Base-by-base conservation (phyloP, 148 eudicot genomes). In the Chenopodium album region DNA sequence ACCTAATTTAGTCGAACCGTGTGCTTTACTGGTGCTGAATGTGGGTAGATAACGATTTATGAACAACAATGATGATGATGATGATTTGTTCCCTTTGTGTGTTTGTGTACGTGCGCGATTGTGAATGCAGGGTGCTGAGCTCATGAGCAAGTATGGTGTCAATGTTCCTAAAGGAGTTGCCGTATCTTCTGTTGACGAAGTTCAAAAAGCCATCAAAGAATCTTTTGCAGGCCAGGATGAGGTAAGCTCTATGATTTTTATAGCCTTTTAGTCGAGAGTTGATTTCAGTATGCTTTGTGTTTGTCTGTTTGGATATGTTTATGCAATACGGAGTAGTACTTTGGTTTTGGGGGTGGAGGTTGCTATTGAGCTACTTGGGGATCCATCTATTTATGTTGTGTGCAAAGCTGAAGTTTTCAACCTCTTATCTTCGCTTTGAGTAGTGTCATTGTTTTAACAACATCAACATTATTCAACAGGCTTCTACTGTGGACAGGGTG, bases 101-200 rank as follows among this genome's bases (percentile, higher is more conserved):
- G 56, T 5, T 60, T 17, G 7, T 69, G 64, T 14, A 5, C 44
- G 48, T 56, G 37, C 69, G 67, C 32, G 37, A 34, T 69, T 80
- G 31, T 76, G 72, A 80, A 65, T 81, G 44, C 81, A 96, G 99
- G 98, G 99, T 54, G 98, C 99, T 78, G 99, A 96, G 81, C 84
- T 96, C 84, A 96, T 96, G 98, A 76, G 92, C 82, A 96, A 94
- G 76, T 84, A 87, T 73, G 99, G 99, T 26, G 82, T 94, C 71
- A 96, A 96, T 87, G 98, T 96, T 62, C 99, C 99, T 1, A 94
- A 86, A 83, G 98, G 99, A 81, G 89, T 90, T 19, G 99, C 99
- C 17, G 85, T 85, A 79, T 87, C 93, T 79, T 91, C 98, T 3
- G 32, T 91, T 17, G 90, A 89, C 54, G 97, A 94, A 85, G 85